Conservation (phyloP, 2,329 filamentous ascomycete genomes). For the Volutella citrinella region DNA sequence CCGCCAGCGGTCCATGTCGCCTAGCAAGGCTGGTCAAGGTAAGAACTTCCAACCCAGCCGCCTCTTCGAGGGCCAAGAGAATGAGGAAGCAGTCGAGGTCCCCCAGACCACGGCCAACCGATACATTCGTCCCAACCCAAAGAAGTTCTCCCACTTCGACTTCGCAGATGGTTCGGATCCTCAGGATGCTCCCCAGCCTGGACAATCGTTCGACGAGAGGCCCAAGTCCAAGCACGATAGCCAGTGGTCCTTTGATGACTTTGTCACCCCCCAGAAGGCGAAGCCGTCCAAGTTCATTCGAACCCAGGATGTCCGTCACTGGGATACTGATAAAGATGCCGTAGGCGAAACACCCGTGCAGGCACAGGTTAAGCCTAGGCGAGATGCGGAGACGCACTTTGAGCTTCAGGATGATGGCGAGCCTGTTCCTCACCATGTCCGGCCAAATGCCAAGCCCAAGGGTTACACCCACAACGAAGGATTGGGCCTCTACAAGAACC, state of each 20-base stretch:
- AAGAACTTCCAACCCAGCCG: conserved; percentile 64
- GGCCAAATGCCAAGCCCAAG: conserved; percentile 42
- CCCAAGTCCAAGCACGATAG: conserved; percentile 63
- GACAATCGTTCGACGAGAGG: conserved; percentile 37
- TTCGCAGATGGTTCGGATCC: conserved; percentile 65
- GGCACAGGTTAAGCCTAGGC: conserved; percentile 65
- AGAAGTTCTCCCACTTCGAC: conserved; percentile 84
- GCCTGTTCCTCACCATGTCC: conserved; percentile 48
- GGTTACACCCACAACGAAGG: conserved; percentile 65
- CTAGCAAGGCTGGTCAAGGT: conserved; percentile 49
- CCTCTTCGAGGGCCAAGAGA: conserved; percentile 57
- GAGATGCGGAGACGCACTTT: conserved; percentile 80
- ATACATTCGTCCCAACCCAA: conserved; percentile 64
- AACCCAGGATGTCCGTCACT: conserved; percentile 72
- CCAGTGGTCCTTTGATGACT: conserved; percentile 88
- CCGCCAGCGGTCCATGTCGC: conserved; percentile 51
- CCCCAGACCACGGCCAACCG: conserved; percentile 41
- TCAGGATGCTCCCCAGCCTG: conserved; percentile 44
- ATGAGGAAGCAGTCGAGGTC: conserved; percentile 38
- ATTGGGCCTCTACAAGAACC: conserved; percentile 71
- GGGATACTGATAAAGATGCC: conserved; percentile 64
- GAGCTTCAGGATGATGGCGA: conserved; percentile 75
- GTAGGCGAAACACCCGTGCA: conserved; percentile 55
- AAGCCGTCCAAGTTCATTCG: conserved; percentile 57
- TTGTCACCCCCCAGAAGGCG: conserved; percentile 74